Base-by-base conservation (phyloP, 2,329 filamentous ascomycete genomes). In the Botrytis paeoniae region DNA sequence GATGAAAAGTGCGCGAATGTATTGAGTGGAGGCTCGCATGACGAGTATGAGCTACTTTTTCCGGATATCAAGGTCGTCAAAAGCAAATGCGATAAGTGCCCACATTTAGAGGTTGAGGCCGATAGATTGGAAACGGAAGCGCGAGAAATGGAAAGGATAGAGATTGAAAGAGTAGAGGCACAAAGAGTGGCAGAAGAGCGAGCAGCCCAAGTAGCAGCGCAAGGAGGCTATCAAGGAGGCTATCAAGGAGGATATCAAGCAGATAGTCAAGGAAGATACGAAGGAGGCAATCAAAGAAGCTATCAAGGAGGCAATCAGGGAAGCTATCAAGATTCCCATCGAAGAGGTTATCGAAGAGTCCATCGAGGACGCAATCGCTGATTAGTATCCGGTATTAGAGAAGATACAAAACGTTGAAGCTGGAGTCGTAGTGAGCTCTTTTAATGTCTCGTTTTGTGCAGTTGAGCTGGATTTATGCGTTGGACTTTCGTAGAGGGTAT, bases 1-100 rank as follows among this genome's bases (percentile, higher is more conserved):
- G 0, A n/a, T 14, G 20, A 8, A 25, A 8, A 2, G 4, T 60
- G 57, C 20, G 6, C 2, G 20, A 22, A 22, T 35, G 57, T 60
- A 2, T 0, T 0, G 4, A 6, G 0, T 9, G 59, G 59, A 14
- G 22, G 20, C 20, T 7, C 10, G 7, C 59, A 61, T 22, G 59
- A 61, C 14, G 5, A 14, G 12, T 61, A 37, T 25, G 37, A 14
- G 10, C 2, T 1, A 14, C 2, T 0, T 37, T 20, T 1, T 35
- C 0, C 0, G 10, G 10, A 25, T 0, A 3, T 22, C 0, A 0
- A 14, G 22, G 0, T 3, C 37, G 18, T 29, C 6, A 1, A 25
- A 12, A 18, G 10, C 14, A 37, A 14, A 16, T 61, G 59, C 1
- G 20, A 7, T 1, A 14, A 37, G 1, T 61, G 59, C 32, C 16